phyloP scores from a whole-genome alignment of 1,284 basidiomycete genomes.

The Lentinula novae-zelandiae region DNA sequence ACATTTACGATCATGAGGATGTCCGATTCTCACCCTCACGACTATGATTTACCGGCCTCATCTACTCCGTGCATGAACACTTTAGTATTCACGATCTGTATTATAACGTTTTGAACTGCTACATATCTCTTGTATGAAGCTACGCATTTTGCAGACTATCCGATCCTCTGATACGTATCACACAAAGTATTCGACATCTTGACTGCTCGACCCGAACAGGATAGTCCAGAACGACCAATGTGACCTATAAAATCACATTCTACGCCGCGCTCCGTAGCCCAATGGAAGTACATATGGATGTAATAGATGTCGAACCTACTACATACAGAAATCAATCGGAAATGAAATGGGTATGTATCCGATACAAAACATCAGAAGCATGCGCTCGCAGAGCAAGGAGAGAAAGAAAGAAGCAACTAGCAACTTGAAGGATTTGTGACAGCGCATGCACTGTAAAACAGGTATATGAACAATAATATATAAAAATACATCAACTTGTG shows the following conservation, averaged over 20 bases:
- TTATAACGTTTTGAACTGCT: constrained; percentile 3
- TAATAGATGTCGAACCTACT: background rate
- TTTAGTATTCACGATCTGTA: background rate
- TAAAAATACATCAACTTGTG: background rate
- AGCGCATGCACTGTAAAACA: background rate
- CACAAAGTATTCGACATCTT: background rate
- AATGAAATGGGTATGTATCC: no score
- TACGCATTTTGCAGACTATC: background rate
- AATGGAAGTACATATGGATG: background rate
- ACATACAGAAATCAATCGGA: background rate
- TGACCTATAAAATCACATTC: no score
- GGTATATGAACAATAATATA: background rate
- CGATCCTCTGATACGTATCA: background rate
- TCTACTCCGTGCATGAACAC: background rate
- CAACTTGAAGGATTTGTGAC: background rate
- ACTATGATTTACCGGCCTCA: background rate
- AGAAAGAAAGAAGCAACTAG: background rate
- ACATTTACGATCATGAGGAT: background rate
- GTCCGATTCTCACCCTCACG: background rate
- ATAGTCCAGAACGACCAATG: no score
- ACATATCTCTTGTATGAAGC: background rate
- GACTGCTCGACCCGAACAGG: background rate
- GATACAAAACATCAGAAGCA: background rate
- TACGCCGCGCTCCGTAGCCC: background rate
- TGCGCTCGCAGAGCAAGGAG: background rate